phyloP scores from a whole-genome alignment of 2,329 filamentous ascomycete genomes.

The Aureobasidium sp. region DNA sequence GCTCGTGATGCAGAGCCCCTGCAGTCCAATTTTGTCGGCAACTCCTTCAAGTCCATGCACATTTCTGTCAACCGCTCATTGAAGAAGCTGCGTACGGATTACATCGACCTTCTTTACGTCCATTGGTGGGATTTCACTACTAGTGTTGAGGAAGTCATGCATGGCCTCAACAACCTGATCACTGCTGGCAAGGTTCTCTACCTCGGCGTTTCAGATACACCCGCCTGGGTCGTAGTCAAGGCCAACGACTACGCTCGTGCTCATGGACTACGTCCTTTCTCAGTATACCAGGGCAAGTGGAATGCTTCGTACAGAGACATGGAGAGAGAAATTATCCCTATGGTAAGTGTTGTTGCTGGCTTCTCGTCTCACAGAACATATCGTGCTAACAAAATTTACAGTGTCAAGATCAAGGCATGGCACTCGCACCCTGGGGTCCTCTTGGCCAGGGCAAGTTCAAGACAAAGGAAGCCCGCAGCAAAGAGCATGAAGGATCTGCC shows the following conservation, averaged over 20 bases:
- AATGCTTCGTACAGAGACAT: slow-evolving; percentile 35
- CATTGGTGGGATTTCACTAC: slow-evolving; percentile 37
- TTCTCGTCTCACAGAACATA: too few relatives aligned
- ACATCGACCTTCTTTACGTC: slow-evolving; percentile 50
- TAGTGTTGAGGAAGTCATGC: slow-evolving; percentile 36
- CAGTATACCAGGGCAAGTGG: slow-evolving; percentile 35
- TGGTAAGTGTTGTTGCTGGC: slow-evolving; percentile 17
- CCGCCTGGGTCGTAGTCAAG: slow-evolving; percentile 29
- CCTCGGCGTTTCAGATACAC: slow-evolving; percentile 36
- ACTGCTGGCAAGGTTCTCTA: slow-evolving; percentile 35
- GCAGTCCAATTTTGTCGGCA: slow-evolving; percentile 24
- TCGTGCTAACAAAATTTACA: too few relatives aligned
- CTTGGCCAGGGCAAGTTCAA: slow-evolving; percentile 36
- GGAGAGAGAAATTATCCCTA: slow-evolving; percentile 38
- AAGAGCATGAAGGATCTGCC: slow-evolving; percentile 32
- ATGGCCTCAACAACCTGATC: slow-evolving; percentile 33
- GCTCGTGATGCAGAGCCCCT: slow-evolving; percentile 11
- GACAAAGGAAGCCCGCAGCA: slow-evolving; percentile 32
- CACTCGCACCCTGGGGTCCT: slow-evolving; percentile 48
- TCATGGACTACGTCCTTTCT: slow-evolving; percentile 31
- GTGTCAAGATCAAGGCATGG: slow-evolving; percentile 29
- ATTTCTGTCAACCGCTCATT: slow-evolving; percentile 29
- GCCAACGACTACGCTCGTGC: slow-evolving; percentile 29
- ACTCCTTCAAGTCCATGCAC: slow-evolving; percentile 30
- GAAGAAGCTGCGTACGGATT: slow-evolving; percentile 48